Base-by-base conservation (phyloP, 2,329 filamentous ascomycete species). In the Scytalidium lignicola region DNA sequence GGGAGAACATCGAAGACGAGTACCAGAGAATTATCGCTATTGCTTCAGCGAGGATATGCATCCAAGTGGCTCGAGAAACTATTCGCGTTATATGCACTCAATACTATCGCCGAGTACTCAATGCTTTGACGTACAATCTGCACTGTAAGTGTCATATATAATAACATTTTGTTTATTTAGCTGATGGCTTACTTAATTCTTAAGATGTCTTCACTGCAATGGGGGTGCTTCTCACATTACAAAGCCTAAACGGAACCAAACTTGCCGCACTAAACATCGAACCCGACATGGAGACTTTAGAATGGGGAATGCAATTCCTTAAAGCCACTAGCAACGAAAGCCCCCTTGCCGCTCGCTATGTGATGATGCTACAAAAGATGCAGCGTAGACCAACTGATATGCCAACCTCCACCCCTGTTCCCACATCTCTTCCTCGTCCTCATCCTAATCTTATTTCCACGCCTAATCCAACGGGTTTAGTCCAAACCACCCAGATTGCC, bases 151-250 rank as follows among this genome's bases (percentile, higher is more conserved):
- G 7, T 13, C 26, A 37, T 37, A 9, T 37, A 23, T n/a, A 10
- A 4, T 21, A 6, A 4, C n/a, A 3, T 23, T 43, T 21, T 8
- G 9, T 23, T 9, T 15, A 18, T 7, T 8, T 12, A 15, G 18
- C 41, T 43, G 17, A 43, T 23, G 7, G 5, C 10, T 41, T 26
- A 6, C 15, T 37, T 37, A 4, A 5, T 37, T 17, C n/a, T 9
- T 12, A 21, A 43, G 41, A 43, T 21, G 18, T 43, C 22, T 43
- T 43, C 17, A 43, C 41, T n/a, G 41, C 41, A 43, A 43, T 43
- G 41, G 41, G 41, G 9, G 41, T 43, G 10, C 41, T 43, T 13
- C 15, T 43, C 12, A 43, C 41, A 15, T 18, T 43, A n/a, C 41
- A 43, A 18, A 43, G 10, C 19, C 10, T 43, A 18, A n/a, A 43